phyloP scores from a whole-genome alignment of 768 basidiomycete species.

The Paxillus ammoniavirescens region DNA sequence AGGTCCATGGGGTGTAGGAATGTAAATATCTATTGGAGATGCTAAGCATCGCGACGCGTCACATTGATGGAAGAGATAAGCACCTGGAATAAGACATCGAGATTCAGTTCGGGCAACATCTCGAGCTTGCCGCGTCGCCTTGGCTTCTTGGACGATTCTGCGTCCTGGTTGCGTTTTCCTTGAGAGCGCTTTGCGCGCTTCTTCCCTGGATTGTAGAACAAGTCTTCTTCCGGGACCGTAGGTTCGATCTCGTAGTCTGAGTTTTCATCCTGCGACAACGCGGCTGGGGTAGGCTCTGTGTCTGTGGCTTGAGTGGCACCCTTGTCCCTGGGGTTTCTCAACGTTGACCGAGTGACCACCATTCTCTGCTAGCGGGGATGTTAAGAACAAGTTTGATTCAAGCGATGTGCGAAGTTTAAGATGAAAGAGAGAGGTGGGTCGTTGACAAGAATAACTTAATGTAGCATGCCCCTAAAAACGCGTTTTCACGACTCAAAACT shows the following conservation, averaged over 20 bases:
- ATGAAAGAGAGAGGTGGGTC: too few relatives aligned
- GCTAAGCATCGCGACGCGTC: not conserved
- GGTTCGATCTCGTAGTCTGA: not conserved
- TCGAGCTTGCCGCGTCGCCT: not conserved
- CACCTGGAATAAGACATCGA: conserved; percentile 3
- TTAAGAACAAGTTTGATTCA: too few relatives aligned
- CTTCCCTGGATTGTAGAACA: not conserved
- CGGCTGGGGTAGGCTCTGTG: too few relatives aligned
- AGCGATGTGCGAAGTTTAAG: too few relatives aligned
- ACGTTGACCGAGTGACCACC: too few relatives aligned
- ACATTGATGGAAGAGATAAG: not conserved
- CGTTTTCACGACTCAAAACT: too few relatives aligned
- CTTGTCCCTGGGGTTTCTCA: too few relatives aligned
- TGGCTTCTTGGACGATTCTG: not conserved
- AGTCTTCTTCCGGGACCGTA: not conserved
- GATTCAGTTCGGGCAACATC: conserved; percentile 30
- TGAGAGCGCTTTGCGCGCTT: not conserved
- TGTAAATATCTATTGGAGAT: conserved; percentile 32
- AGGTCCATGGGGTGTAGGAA: conserved; percentile 40
- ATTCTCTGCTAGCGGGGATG: too few relatives aligned
- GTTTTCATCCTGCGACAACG: too few relatives aligned
- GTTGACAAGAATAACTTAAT: too few relatives aligned
- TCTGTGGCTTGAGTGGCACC: too few relatives aligned
- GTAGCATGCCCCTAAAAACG: too few relatives aligned
- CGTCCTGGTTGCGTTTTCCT: not conserved